Evolutionary conservation across 352 stramenopile species (phyloP), one percentile per base, ranked within the genome.

Genomic region (Pelagophyceae sp.): DNA sequence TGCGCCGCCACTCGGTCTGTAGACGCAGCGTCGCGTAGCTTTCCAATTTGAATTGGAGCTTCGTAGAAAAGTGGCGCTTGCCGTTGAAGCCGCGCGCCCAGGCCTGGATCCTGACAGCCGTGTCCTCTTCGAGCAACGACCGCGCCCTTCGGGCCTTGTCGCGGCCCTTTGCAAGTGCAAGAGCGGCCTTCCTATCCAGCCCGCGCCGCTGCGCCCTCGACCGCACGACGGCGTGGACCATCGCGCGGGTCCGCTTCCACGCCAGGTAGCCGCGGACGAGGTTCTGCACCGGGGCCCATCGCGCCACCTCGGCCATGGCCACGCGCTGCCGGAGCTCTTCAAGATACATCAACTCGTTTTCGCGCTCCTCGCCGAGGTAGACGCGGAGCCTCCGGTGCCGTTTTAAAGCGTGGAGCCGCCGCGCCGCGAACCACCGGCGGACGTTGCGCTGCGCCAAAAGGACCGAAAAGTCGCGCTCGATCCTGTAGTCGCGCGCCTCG

Each of bases 31-130:
- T 37, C 27, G 67, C 67, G 6, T 33, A 1, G 0, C 3, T 58
- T 23, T 74, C 67, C 15, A 74, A n/a, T 2, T 74, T 17, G 35
- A 60, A 29, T 23, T 74, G 67, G 20, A 74, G 67, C 17, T 40
- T 74, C 35, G 20, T 74, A 1, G 31, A 20, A 37, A 74, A 74
- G 20, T 20, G 3, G 1, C 67, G 33, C 1, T 37, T 33, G 27
- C 67, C 67, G 67, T 60, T 2, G 20, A 58, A 17, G 67, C 67
- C 67, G 20, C 67, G 67, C 1, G 25, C 20, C 1, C 33, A 31
- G 3, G 17, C 17, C 67, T 74, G 67, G 38, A 74, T 54, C 5
- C 15, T 3, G 2, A 74, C 6, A 5, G 67, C 67, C 2, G 35
- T 19, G 35, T 58, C 33, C 23, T 2, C 0, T 19, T n/a, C 15